Percentiles rank a stretch among this genome's conserved stretches.
Evolutionary conservation across 2,329 filamentous ascomycete genomes (phyloP).

Genomic region (Drechslera avenae): DNA sequence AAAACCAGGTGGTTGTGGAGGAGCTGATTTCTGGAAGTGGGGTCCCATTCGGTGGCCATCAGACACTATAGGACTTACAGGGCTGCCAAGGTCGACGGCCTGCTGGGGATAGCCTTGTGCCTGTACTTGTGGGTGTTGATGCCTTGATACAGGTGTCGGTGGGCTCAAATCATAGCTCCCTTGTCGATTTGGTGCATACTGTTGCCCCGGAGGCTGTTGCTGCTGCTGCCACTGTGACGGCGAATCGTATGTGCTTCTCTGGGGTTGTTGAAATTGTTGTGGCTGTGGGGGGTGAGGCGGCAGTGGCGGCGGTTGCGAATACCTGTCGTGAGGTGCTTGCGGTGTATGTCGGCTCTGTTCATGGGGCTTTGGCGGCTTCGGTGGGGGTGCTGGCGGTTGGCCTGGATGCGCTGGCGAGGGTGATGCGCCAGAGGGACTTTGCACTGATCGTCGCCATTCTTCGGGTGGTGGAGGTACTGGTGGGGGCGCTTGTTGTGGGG

Average conservation of each 20-base stretch:
- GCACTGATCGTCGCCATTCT: constrained; percentile 52
- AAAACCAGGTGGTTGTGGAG: constrained; percentile 21
- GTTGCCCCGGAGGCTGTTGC: constrained; percentile 20
- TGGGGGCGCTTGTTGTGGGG: constrained; percentile 39
- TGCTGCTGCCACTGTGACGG: constrained; percentile 28
- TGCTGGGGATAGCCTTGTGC: constrained; percentile 29
- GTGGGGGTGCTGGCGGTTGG: constrained; percentile 49
- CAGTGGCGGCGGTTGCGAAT: constrained; percentile 40
- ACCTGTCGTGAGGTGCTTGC: constrained; percentile 33
- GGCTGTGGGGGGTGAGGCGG: constrained; percentile 43
- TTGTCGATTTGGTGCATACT: constrained; percentile 27
- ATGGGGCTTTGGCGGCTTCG: constrained; percentile 54
- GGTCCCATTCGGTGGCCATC: constrained; percentile 29
- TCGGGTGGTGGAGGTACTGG: constrained; percentile 72
- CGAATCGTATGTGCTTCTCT: constrained; percentile 25
- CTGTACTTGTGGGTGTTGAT: constrained; percentile 34
- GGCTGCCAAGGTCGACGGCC: constrained; percentile 38
- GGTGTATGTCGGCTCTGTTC: constrained; percentile 33
- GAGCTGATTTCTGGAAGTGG: constrained; percentile 29
- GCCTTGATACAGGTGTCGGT: constrained; percentile 36
- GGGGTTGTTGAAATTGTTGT: constrained; percentile 21
- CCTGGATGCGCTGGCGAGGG: constrained; percentile 41
- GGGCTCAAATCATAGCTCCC: constrained; percentile 32
- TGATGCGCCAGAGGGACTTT: constrained; percentile 39
- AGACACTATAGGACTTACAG: constrained; percentile 46